Evolutionary conservation across 352 stramenopile genomes (phyloP).

Genomic region (Nothophytophthora sp.): DNA sequence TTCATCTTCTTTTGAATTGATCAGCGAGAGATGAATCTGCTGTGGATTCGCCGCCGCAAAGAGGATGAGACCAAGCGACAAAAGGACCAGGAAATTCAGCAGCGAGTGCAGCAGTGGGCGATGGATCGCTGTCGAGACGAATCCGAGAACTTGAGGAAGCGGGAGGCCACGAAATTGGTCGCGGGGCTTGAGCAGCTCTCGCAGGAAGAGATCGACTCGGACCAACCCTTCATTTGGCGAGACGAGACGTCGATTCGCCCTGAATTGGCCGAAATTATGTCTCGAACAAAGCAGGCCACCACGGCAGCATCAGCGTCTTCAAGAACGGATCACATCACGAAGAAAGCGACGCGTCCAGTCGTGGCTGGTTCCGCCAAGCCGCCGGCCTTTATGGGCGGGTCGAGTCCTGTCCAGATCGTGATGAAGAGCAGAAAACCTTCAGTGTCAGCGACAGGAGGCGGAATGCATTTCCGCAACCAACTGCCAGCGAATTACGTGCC

Average conservation of each 20-base stretch:
- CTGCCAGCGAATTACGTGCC: constrained; percentile 66
- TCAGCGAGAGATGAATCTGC: constrained; percentile 68
- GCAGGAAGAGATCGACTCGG: constrained; percentile 18
- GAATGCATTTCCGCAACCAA: constrained; percentile 80
- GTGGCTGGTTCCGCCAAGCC: neutral
- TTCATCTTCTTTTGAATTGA: neutral
- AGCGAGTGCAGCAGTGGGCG: constrained; percentile 54
- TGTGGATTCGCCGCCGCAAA: constrained; percentile 57
- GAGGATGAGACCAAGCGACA: constrained; percentile 42
- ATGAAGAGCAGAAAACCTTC: constrained; percentile 37
- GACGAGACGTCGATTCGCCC: constrained; percentile 11
- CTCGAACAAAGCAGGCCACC: constrained; percentile 16
- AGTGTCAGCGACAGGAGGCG: constrained; percentile 19
- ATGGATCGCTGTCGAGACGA: constrained; percentile 70
- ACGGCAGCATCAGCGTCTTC: neutral
- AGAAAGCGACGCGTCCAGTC: neutral
- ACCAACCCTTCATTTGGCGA: constrained; percentile 18
- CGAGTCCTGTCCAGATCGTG: constrained; percentile 17
- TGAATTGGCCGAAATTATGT: constrained; percentile 8
- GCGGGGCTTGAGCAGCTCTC: constrained; percentile 41
- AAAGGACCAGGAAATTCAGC: constrained; percentile 56
- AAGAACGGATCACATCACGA: neutral
- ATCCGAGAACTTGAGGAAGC: constrained; percentile 62
- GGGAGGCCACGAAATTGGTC: constrained; percentile 60
- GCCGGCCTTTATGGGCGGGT: neutral